Conservation (phyloP, 495 filamentous ascomycete genomes). For the Margaritispora aquatica region DNA sequence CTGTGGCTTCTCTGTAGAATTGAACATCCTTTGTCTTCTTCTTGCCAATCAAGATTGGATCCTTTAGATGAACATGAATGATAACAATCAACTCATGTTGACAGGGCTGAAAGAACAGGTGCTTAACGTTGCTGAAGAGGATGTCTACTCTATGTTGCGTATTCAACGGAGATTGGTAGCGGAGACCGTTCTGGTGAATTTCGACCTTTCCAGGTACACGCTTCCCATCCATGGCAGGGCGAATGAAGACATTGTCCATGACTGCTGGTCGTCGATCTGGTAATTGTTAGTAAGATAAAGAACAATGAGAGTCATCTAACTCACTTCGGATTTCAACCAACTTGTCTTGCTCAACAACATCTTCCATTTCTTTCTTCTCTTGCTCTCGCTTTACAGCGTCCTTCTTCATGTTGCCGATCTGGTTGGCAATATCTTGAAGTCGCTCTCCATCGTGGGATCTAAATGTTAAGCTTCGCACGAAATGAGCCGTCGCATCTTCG, state of each 20-base stretch:
- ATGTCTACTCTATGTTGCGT: constrained; percentile 81
- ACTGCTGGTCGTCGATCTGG: constrained; percentile 79
- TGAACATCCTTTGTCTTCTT: constrained; percentile 98
- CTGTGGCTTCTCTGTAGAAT: constrained; percentile 96
- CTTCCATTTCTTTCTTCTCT: constrained; percentile 99
- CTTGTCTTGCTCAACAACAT: constrained; percentile 99
- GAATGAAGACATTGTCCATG: constrained; percentile 87
- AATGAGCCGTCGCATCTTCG: constrained; percentile 92
- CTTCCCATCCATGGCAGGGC: constrained; percentile 91
- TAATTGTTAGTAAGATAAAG: constrained; percentile 27
- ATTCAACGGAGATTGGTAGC: constrained; percentile 84
- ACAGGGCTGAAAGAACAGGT: constrained; percentile 97
- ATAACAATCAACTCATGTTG: constrained; percentile 94
- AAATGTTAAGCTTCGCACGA: constrained; percentile 91
- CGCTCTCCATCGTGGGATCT: constrained; percentile 82
- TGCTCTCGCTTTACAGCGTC: constrained; percentile 84
- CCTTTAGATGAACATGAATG: constrained; percentile 95
- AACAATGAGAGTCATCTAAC: constrained; percentile 19
- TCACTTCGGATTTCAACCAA: constrained; percentile 83
- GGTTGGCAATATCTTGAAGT: constrained; percentile 78
- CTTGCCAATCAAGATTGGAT: constrained; percentile 97
- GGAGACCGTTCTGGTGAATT: constrained; percentile 97
- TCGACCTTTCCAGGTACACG: constrained; percentile 91
- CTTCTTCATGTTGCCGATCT: constrained; percentile 92
- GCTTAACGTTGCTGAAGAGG: constrained; percentile 97